phyloP scores from a whole-genome alignment of 2,329 filamentous ascomycete species.

The Laburnicola sp. region DNA sequence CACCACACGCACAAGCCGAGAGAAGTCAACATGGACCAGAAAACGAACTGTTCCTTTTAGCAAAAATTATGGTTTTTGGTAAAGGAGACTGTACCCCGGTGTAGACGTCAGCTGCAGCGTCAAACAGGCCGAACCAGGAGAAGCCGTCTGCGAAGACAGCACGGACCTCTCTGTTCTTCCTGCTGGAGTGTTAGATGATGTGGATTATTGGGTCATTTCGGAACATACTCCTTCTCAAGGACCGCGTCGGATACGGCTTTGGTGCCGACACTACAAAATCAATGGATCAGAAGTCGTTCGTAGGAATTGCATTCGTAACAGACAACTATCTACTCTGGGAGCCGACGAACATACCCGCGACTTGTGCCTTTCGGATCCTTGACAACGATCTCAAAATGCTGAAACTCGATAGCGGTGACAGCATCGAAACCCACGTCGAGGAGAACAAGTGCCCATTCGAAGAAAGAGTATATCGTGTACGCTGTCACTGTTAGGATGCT shows the following conservation, averaged over 20 bases:
- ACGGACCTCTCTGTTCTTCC: constrained; percentile 73
- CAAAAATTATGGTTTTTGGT: neutral
- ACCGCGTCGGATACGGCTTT: constrained; percentile 48
- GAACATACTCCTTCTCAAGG: constrained; percentile 73
- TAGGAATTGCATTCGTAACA: constrained; percentile 43
- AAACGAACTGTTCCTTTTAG: constrained; percentile 69
- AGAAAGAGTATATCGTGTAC: constrained; percentile 96
- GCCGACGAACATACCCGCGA: constrained; percentile 98
- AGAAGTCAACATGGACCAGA: constrained; percentile 93
- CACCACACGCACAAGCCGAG: constrained; percentile 91
- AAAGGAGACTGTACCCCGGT: constrained; percentile 70
- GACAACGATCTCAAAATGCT: constrained; percentile 81
- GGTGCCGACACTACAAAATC: constrained; percentile 52
- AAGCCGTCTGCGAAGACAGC: constrained; percentile 73
- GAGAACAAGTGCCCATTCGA: constrained; percentile 93
- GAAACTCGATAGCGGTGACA: constrained; percentile 89
- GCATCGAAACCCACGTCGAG: constrained; percentile 97
- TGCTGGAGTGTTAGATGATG: constrained; percentile 45
- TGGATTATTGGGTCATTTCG: constrained; percentile 14
- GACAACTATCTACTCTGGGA: constrained; percentile 78
- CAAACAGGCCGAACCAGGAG: constrained; percentile 72
- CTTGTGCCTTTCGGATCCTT: constrained; percentile 86
- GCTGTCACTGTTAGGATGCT: constrained; percentile 59
- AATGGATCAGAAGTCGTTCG: constrained; percentile 42
- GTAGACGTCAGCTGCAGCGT: constrained; percentile 86